A percentile compares a stretch with the other conserved stretches of the same genome.
phyloP scores from a whole-genome alignment of 2,329 filamentous ascomycete species.

The Cercospora zeae-maydis region DNA sequence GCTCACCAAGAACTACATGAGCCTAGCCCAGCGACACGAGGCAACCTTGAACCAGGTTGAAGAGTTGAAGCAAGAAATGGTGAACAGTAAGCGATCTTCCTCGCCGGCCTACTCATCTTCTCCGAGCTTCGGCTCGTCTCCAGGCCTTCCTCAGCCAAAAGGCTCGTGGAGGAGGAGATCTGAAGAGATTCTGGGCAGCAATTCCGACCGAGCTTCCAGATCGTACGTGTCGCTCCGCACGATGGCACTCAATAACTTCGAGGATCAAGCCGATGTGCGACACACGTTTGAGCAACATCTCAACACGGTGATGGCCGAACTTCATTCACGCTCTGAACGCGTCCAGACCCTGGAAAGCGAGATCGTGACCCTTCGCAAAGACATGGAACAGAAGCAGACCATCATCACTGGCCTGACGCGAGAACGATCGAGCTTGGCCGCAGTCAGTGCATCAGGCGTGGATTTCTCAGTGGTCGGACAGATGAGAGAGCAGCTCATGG shows the following conservation, averaged over 20 bases:
- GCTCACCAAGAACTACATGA: constrained; percentile 73
- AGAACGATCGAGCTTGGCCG: constrained; percentile 85
- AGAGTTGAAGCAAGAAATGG: constrained; percentile 81
- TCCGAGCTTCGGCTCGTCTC: constrained; percentile 18
- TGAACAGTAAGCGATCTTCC: constrained; percentile 54
- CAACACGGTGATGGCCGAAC: constrained; percentile 86
- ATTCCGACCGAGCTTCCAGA: constrained; percentile 81
- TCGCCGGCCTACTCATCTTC: constrained; percentile 28
- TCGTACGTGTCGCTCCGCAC: constrained; percentile 87
- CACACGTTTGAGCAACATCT: constrained; percentile 91
- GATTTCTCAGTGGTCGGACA: constrained; percentile 88
- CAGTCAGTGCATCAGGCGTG: constrained; percentile 61
- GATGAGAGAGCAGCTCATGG: constrained; percentile 81
- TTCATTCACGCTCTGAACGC: constrained; percentile 80
- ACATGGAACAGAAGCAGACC: constrained; percentile 95
- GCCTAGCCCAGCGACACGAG: constrained; percentile 77
- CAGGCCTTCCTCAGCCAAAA: constrained; percentile 39
- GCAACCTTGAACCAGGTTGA: constrained; percentile 82
- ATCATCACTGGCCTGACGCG: constrained; percentile 92
- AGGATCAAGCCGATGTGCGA: constrained; percentile 74
- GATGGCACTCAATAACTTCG: constrained; percentile 82
- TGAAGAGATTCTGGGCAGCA: constrained; percentile 31
- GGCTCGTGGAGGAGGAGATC: constrained; percentile 55
- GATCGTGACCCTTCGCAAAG: constrained; percentile 77
- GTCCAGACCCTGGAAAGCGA: constrained; percentile 88